phyloP scores from a whole-genome alignment of 495 filamentous ascomycete species.

The Hypoxylon subgilvum region DNA sequence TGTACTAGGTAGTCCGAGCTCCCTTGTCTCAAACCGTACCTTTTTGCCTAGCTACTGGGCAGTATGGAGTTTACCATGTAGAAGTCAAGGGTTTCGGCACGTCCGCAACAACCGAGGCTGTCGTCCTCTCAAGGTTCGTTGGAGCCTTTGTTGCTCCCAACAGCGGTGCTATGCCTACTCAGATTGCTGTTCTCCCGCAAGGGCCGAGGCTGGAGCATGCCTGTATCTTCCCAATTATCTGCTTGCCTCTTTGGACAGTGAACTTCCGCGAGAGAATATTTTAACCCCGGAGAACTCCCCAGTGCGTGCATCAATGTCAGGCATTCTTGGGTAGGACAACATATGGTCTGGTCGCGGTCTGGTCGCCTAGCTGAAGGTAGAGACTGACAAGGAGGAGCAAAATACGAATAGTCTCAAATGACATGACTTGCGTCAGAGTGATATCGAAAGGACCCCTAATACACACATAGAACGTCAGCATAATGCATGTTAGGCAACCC shows the following conservation, averaged over 20 bases:
- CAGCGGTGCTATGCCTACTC: not conserved
- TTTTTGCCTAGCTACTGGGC: not conserved
- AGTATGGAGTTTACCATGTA: conserved; percentile 4
- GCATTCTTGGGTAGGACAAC: conserved; percentile 25
- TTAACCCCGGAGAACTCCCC: no score
- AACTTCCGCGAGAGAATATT: no score
- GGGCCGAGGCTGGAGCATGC: not conserved
- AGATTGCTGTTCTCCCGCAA: not conserved
- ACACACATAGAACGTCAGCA: conserved; percentile 7
- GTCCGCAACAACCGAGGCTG: not conserved
- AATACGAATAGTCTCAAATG: conserved; percentile 3
- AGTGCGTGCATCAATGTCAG: conserved; percentile 18
- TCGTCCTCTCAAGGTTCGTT: conserved; percentile 4
- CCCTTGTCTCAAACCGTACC: conserved; percentile 6
- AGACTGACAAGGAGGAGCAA: conserved; percentile 2
- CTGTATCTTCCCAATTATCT: no score
- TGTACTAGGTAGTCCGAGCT: conserved; percentile 1
- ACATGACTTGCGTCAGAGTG: conserved; percentile 30
- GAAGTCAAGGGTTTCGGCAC: not conserved
- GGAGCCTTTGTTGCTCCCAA: not conserved
- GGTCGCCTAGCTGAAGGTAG: conserved; percentile 1
- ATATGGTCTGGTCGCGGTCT: conserved; percentile 13
- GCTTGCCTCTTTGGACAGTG: no score
- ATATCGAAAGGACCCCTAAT: conserved; percentile 10
- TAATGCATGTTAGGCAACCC: conserved; percentile 19